Evolutionary conservation across 495 filamentous ascomycete species (phyloP).

Genomic region (Talaromyces ruber): DNA sequence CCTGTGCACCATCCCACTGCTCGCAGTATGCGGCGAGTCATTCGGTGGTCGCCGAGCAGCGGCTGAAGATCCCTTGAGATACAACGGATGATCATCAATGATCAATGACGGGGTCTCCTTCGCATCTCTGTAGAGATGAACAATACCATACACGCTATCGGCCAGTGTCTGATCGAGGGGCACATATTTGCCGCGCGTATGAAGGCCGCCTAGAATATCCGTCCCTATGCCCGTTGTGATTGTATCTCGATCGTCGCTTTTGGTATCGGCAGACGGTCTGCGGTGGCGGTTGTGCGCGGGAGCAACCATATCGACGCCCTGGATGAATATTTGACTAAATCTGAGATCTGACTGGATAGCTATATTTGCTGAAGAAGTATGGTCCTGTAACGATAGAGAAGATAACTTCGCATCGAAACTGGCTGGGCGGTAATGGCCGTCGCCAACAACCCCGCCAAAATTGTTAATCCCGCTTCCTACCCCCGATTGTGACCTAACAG

Average conservation of each 20-base stretch:
- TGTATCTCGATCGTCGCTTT: conserved; percentile 20
- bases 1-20: neutral
- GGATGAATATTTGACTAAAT: conserved; percentile 52
- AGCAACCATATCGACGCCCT: conserved; percentile 59
- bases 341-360: conserved; percentile 45
- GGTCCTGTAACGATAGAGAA: neutral
- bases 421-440: neutral
- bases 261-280: conserved; percentile 11
- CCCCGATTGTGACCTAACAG: neutral
- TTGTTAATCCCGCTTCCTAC: neutral
- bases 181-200: conserved; percentile 71
- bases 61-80: conserved; percentile 34
- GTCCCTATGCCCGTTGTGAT: conserved; percentile 41
- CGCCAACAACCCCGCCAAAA: neutral
- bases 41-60: conserved; percentile 21
- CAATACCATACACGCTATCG: conserved; percentile 84
- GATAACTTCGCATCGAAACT: neutral
- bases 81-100: conserved; percentile 30
- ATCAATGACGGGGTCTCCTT: conserved; percentile 54
- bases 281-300: conserved; percentile 12
- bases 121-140: conserved; percentile 85
- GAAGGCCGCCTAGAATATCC: conserved; percentile 44
- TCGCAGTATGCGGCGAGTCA: conserved; percentile 9
- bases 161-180: conserved; percentile 67
- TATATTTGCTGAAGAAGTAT: neutral